These are phyloP conservation scores for Cryptosporidium ubiquitum DNA, from an alignment of 169 alveolate genomes.

Conservation along the genomic window DNA sequence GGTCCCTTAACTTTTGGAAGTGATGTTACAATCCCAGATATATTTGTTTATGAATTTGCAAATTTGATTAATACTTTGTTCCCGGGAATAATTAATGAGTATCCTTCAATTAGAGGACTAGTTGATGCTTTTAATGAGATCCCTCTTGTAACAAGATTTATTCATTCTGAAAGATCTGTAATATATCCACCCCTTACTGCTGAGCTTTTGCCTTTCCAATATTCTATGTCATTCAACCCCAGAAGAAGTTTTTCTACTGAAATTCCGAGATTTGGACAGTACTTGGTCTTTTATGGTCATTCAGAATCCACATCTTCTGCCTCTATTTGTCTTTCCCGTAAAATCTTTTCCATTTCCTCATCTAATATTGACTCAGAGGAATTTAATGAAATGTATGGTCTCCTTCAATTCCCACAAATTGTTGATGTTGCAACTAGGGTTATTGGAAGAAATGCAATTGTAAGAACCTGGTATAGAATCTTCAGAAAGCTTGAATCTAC, in stretches of 20 bases:
- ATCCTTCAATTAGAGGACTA: slow-evolving; percentile 40
- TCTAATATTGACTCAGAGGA: slow-evolving; percentile 1
- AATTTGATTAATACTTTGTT: background rate
- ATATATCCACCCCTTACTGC: slow-evolving; percentile 31
- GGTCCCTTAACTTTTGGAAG: slow-evolving; percentile 59
- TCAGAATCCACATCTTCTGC: slow-evolving; percentile 71
- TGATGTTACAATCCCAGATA: slow-evolving; percentile 49
- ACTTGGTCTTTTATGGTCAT: slow-evolving; percentile 50
- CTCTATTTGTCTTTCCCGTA: slow-evolving; percentile 45
- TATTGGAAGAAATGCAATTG: slow-evolving; percentile 40
- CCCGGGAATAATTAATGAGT: slow-evolving; percentile 58
- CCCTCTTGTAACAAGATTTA: slow-evolving; percentile 27
- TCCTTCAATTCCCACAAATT: slow-evolving; percentile 56
- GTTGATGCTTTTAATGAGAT: slow-evolving; percentile 47
- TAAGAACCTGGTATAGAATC: slow-evolving; percentile 28
- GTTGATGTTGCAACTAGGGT: slow-evolving; percentile 41
- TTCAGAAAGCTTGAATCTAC: slow-evolving; percentile 23
- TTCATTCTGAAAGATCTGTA: slow-evolving; percentile 56
- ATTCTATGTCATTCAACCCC: slow-evolving; percentile 45
- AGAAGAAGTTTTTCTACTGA: slow-evolving; percentile 20
- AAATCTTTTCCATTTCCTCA: background rate
- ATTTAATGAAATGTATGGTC: slow-evolving; percentile 47
- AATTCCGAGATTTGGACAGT: slow-evolving; percentile 48
- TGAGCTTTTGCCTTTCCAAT: slow-evolving; percentile 55
- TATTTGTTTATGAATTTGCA: slow-evolving; percentile 46